Evolutionary conservation across 345 rosid species (phyloP).

Genomic region (Litchi chinensis): DNA sequence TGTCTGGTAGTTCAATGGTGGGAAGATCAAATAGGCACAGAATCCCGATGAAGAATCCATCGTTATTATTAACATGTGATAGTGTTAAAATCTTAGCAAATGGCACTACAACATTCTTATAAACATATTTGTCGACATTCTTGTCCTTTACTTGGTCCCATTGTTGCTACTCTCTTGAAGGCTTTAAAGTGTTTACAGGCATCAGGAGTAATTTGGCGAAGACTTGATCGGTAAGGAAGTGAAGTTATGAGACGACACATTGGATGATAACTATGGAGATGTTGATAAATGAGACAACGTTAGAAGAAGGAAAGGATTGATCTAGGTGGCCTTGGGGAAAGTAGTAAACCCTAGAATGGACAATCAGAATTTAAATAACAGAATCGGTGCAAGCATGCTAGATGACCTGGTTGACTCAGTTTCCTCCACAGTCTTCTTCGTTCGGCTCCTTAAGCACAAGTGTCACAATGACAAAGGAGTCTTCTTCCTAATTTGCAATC

Average conservation of each 20-base stretch:
- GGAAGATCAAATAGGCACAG: slow-evolving; percentile 85
- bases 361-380: slow-evolving; percentile 54
- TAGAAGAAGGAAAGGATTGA: slow-evolving; percentile 46
- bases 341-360: slow-evolving; percentile 73
- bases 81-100: slow-evolving; percentile 78
- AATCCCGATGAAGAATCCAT: slow-evolving; percentile 92
- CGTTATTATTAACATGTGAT: slow-evolving; percentile 91
- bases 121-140: background rate
- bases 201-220: slow-evolving; percentile 50
- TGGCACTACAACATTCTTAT: slow-evolving; percentile 33
- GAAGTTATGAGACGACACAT: slow-evolving; percentile 54
- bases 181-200: slow-evolving; percentile 23
- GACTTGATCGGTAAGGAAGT: slow-evolving; percentile 76
- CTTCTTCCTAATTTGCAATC: no score
- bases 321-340: slow-evolving; percentile 88
- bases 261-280: slow-evolving; percentile 35
- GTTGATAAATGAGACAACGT: slow-evolving; percentile 30
- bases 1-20: slow-evolving; percentile 59
- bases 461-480: no score
- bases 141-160: background rate
- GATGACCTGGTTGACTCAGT: slow-evolving; percentile 56
- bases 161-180: slow-evolving; percentile 15
- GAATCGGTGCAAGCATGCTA: slow-evolving; percentile 87
- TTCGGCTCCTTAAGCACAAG: no score
- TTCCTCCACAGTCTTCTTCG: background rate